Conservation (phyloP, 495 filamentous ascomycete species). For the Penicillium robsamsonii region DNA sequence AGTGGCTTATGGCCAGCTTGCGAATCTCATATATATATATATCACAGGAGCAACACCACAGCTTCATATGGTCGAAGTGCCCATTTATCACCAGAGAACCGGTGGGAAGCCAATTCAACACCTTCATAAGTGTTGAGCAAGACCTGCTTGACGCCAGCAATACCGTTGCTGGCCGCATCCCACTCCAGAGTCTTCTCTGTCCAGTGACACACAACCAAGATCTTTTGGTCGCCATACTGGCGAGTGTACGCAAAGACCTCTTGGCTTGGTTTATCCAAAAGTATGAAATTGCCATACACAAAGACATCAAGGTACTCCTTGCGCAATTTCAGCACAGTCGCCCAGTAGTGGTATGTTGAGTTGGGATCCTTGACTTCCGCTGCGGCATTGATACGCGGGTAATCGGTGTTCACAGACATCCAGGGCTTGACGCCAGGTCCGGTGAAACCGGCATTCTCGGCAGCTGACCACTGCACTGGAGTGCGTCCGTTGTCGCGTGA, state of each 20-base stretch:
- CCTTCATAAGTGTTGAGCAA: constrained; percentile 45
- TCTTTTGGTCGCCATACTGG: constrained; percentile 41
- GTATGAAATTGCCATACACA: constrained; percentile 59
- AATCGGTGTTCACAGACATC: constrained; percentile 61
- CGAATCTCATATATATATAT: not conserved
- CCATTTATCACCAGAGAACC: constrained; percentile 33
- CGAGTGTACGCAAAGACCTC: constrained; percentile 50
- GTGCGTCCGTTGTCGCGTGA: constrained; percentile 56
- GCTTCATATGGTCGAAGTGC: constrained; percentile 43
- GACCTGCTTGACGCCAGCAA: constrained; percentile 34
- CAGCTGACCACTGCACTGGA: constrained; percentile 52
- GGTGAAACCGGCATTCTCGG: constrained; percentile 52
- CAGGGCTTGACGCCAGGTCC: constrained; percentile 52
- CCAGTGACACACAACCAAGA: constrained; percentile 54
- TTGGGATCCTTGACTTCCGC: constrained; percentile 43
- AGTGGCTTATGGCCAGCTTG: not conserved
- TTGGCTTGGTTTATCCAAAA: constrained; percentile 45
- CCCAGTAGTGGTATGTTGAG: constrained; percentile 54
- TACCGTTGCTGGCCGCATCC: constrained; percentile 37
- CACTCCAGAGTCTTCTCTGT: constrained; percentile 39
- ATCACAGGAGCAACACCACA: constrained; percentile 30
- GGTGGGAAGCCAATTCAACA: constrained; percentile 18
- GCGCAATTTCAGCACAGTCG: constrained; percentile 49
- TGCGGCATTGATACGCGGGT: constrained; percentile 49
- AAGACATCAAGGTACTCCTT: constrained; percentile 56